phyloP scores from a whole-genome alignment of 345 rosid genomes.

The Corchorus olitorius region DNA sequence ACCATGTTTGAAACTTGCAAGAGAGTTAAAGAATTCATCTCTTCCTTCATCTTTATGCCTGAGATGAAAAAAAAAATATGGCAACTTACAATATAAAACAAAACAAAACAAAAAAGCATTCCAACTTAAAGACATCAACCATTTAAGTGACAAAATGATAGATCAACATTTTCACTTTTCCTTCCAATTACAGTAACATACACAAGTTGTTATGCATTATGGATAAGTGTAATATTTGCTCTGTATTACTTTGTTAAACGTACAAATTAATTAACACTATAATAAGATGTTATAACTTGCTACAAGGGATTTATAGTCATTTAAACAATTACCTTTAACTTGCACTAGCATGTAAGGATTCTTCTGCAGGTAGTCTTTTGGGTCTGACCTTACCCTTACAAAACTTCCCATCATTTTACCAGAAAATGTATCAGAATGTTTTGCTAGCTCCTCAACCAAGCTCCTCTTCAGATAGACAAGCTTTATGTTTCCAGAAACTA shows the following conservation, averaged over 20 bases:
- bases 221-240: background rate
- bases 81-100: background rate
- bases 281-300: background rate
- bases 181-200: background rate
- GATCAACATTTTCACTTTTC: background rate
- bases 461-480: constrained; percentile 54
- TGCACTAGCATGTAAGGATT: constrained; percentile 47
- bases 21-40: constrained; percentile 28
- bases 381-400: constrained; percentile 51
- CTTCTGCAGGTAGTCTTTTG: constrained; percentile 41
- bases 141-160: background rate
- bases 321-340: constrained; percentile 48
- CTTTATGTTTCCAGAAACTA: constrained; percentile 45
- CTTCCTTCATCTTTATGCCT: constrained; percentile 43
- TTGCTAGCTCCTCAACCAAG: constrained; percentile 46
- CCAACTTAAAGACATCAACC: background rate
- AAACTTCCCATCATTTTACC: constrained; percentile 55
- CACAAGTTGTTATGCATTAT: background rate
- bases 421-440: constrained; percentile 44
- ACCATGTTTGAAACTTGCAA: constrained; percentile 40
- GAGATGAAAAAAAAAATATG: background rate
- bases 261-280: background rate
- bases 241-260: background rate
- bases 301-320: background rate
- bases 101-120: background rate